Evolutionary conservation across 2,329 filamentous ascomycete genomes (phyloP), one percentile per base, ranked within the genome.

Genomic region (Dothiorella sarmentorum): DNA sequence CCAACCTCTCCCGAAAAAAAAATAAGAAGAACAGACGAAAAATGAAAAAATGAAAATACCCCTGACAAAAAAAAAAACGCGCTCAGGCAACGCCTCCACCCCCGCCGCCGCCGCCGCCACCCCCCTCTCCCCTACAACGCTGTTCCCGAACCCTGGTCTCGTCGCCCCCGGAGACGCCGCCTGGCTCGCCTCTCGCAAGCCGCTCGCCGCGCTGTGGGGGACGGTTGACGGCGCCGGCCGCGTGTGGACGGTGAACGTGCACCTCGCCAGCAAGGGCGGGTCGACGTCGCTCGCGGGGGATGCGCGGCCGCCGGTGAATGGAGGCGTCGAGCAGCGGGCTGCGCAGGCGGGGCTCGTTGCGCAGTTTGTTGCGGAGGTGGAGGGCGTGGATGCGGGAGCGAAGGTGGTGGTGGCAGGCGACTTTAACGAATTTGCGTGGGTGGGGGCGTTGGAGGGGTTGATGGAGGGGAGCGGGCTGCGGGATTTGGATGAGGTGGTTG

Each of bases 171-270:
- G 68, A 20, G 85, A 86, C 68, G 63, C 67, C 4, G 85, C 84
- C 0, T 90, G 84, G 82, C 73, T 72, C 3, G 74, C 74, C 47
- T 85, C 80, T 66, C 82, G 87, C 59, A 90, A 89, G 74, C 87
- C 87, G 2, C 75, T 90, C 0, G 85, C 78, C 0, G 87, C 87
- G 3, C 78, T 81, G 60, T 90, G 86, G 85, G 80, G 82, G 66
- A 79, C 83, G 0, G 73, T 83, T 31, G 78, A 80, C 59, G 79
- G 78, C 26, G 10, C 7, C 0, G 78, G 72, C 61, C 80, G 78
- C 61, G 85, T 90, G 72, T 90, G 88, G 71, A 89, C 87, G 2
- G 77, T 90, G 62, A 89, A 90, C 66, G 84, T 89, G 37, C 87
- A 90, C 73, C 84, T 84, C 66, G 78, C 78, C 0, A 84, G 80